A percentile compares a stretch with the other conserved stretches of the same genome.
Evolutionary conservation across 176 grass and related monocot genomes (phyloP).

Genomic region (Aegilops tauschii): DNA sequence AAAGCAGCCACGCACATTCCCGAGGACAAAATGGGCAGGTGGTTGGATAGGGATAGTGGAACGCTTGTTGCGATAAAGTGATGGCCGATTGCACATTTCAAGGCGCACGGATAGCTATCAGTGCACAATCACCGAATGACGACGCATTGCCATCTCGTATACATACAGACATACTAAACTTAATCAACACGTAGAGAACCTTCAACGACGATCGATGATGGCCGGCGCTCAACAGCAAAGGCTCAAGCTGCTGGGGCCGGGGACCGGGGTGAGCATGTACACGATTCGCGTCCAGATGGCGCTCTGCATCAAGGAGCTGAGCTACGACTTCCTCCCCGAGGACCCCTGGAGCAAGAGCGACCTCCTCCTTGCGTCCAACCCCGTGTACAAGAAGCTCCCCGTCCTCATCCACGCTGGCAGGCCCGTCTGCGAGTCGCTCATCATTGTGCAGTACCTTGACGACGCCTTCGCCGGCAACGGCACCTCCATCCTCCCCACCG

Average conservation of each 20-base stretch:
- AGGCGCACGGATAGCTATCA: too few relatives aligned
- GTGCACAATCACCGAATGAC: too few relatives aligned
- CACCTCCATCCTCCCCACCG: background rate
- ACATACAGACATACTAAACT: too few relatives aligned
- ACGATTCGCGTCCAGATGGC: constrained; percentile 26
- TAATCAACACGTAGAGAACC: too few relatives aligned
- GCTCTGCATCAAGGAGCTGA: constrained; percentile 43
- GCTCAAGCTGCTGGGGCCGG: constrained; percentile 27
- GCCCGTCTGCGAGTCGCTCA: constrained; percentile 29
- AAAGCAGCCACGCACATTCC: too few relatives aligned
- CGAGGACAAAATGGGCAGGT: too few relatives aligned
- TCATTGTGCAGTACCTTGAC: constrained; percentile 34
- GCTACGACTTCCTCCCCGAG: constrained; percentile 32
- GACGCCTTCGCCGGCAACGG: background rate
- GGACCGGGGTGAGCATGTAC: constrained; percentile 1
- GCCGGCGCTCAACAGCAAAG: background rate
- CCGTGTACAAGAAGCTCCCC: background rate
- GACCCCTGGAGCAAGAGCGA: constrained; percentile 31
- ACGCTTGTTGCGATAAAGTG: too few relatives aligned
- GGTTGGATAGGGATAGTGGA: too few relatives aligned
- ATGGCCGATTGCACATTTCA: too few relatives aligned
- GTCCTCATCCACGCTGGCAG: background rate
- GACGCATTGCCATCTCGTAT: too few relatives aligned
- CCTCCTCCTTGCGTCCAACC: constrained; percentile 38
- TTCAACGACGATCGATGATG: background rate